Percentiles rank a stretch among this genome's conserved stretches.
Conservation (phyloP, 1,139 yeast genomes). For the Suhomyces maxii region DNA sequence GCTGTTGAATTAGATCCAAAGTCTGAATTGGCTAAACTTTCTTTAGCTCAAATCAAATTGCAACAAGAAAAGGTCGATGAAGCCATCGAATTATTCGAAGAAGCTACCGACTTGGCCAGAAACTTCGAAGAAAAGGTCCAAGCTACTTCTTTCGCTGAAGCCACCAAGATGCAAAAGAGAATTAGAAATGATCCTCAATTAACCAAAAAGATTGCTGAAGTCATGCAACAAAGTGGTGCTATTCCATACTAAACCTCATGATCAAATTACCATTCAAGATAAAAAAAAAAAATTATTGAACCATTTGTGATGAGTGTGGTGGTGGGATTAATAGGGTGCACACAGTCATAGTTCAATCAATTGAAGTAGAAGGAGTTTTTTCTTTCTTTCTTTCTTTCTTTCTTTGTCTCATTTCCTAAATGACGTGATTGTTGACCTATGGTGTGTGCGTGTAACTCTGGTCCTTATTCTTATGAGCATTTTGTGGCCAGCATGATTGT, state of each 20-base stretch:
- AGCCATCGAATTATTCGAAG: constrained; percentile 80
- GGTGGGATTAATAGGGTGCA: too few species aligned
- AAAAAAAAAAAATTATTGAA: background rate
- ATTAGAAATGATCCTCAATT: constrained; percentile 67
- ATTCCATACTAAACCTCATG: constrained; percentile 10
- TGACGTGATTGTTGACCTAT: too few species aligned
- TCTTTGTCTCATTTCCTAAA: too few species aligned
- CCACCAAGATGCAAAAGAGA: constrained; percentile 77
- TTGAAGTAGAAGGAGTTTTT: too few species aligned
- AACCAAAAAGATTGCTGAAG: constrained; percentile 45
- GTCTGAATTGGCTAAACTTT: constrained; percentile 84
- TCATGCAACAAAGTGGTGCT: constrained; percentile 36
- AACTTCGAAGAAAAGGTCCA: constrained; percentile 84
- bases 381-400: too few species aligned
- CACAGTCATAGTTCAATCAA: too few species aligned
- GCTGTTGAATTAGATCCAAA: constrained; percentile 86
- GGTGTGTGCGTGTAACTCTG: too few species aligned
- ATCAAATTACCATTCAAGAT: too few species aligned
- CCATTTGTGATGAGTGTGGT: too few species aligned
- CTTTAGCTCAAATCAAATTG: constrained; percentile 87
- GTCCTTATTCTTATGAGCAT: too few species aligned
- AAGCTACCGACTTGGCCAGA: constrained; percentile 80
- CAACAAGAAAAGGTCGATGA: constrained; percentile 81
- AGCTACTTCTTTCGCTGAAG: constrained; percentile 91
- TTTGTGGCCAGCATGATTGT: background rate